Base-by-base conservation (phyloP, 108 stramenopile species). In the Stephanodiscus triporus region DNA sequence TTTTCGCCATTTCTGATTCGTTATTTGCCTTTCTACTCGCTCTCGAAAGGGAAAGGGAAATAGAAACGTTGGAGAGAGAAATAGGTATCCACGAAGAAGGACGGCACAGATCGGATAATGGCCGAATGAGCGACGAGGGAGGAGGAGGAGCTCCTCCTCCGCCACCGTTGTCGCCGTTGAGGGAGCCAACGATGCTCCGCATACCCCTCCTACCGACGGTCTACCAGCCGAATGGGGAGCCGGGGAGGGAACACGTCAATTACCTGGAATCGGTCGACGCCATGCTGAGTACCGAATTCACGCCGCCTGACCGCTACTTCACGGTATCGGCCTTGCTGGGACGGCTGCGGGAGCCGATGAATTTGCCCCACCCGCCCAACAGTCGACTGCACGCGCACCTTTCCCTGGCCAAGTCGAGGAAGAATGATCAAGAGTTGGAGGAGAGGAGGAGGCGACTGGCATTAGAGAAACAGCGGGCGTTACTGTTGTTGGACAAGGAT, bases 261-360 rank as follows among this genome's bases (percentile, higher is more conserved):
- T 72, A 78, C 66, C 49, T 80, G 40, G 68, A 61, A 19, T 26
- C 63, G 2, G 76, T 84, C 19, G 75, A 89, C 37, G 45, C 60
- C n/a, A 88, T 92, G 51, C 49, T 95, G 23, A 70, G 63, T 0
- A 80, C 84, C 2, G 89, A 89, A 45, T 77, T 92, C 26, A 73
- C 89, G n/a, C 88, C 94, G 23, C 77, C 87, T 2, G 90, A 91
- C 78, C 63, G 79, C 37, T 88, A 84, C 67, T 95, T 83, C 71
- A 89, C 91, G 14, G 82, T 92, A 14, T 88, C 88, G 6, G 85
- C 91, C 10, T 50, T 95, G 30, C 38, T 95, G 24, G 94, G 94
- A 45, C 53, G 94, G 72, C 61, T 95, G 9, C 84, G 90, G n/a
- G 87, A 88, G 19, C 88, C 87, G 8, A 61, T 92, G 74, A 87